These are phyloP conservation scores for Sugiyamaella xylanicola DNA, from an alignment of 1,139 yeast species.

Conservation along the genomic window DNA sequence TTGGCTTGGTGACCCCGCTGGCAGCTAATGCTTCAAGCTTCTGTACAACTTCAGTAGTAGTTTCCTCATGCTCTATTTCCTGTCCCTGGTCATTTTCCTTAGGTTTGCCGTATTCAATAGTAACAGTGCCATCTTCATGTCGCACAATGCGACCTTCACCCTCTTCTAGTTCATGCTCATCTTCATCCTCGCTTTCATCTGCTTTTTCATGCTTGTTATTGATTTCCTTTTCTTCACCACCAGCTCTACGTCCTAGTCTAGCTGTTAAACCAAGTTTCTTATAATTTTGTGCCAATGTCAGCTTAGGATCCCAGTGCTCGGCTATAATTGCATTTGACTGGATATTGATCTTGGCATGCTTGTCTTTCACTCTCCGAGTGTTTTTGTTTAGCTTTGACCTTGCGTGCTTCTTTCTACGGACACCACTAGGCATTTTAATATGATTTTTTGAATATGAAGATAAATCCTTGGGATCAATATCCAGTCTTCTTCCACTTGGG, in stretches of 20 bases:
- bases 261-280: slow-evolving; percentile 73
- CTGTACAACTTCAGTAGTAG: slow-evolving; percentile 54
- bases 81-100: slow-evolving; percentile 40
- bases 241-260: slow-evolving; percentile 59
- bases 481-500: too few relatives aligned
- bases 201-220: slow-evolving; percentile 39
- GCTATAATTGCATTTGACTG: slow-evolving; percentile 67
- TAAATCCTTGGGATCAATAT: too few relatives aligned
- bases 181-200: slow-evolving; percentile 38
- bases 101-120: slow-evolving; percentile 65
- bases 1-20: slow-evolving; percentile 53
- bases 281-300: slow-evolving; percentile 77
- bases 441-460: too few relatives aligned
- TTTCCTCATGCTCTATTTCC: slow-evolving; percentile 31
- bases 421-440: slow-evolving; percentile 48
- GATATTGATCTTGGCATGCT: slow-evolving; percentile 64
- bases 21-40: slow-evolving; percentile 71
- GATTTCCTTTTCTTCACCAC: slow-evolving; percentile 46
- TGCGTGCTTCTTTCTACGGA: slow-evolving; percentile 83
- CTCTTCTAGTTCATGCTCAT: slow-evolving; percentile 59
- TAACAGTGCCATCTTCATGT: slow-evolving; percentile 68
- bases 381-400: slow-evolving; percentile 69
- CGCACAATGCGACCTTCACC: slow-evolving; percentile 77
- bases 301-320: slow-evolving; percentile 82
- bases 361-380: slow-evolving; percentile 69